Percentiles rank a stretch among this genome's conserved stretches.
Evolutionary conservation across 2,329 filamentous ascomycete genomes (phyloP).

Genomic region (Stachybotrys echinatus): DNA sequence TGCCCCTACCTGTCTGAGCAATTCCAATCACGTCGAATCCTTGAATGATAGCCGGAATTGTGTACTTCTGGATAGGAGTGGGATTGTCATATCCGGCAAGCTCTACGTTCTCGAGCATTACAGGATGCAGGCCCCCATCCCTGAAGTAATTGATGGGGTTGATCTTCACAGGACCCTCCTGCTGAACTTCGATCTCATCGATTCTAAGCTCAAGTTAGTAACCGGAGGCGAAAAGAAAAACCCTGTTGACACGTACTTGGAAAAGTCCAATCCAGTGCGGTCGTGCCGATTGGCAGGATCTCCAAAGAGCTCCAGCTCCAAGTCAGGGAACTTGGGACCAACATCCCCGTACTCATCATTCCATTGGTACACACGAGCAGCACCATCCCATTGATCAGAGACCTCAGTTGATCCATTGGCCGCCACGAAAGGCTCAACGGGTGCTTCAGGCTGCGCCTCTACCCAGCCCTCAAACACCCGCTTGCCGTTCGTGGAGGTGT

Average conservation of each 20-base stretch:
- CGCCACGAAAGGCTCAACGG: background rate
- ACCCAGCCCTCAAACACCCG: background rate
- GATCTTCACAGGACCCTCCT: conserved; percentile 51
- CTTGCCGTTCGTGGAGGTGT: conserved; percentile 13
- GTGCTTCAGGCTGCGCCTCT: conserved; percentile 32
- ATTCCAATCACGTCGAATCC: conserved; percentile 82
- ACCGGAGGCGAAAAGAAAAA: background rate
- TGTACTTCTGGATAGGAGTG: conserved; percentile 84
- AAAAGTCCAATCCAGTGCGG: conserved; percentile 56
- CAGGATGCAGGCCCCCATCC: conserved; percentile 77
- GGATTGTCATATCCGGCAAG: conserved; percentile 66
- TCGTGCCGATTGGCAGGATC: conserved; percentile 41
- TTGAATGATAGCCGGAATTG: conserved; percentile 70
- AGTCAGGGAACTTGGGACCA: conserved; percentile 61
- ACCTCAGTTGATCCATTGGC: background rate
- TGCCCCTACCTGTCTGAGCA: conserved; percentile 77
- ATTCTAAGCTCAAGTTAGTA: conserved; percentile 39
- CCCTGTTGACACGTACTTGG: conserved; percentile 42
- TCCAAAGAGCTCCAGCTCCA: conserved; percentile 75
- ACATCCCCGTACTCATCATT: conserved; percentile 81
- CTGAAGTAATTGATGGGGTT: conserved; percentile 55
- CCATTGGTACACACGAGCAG: conserved; percentile 73
- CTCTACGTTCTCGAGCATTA: conserved; percentile 71
- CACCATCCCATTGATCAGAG: background rate
- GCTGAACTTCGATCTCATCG: conserved; percentile 45